phyloP scores from a whole-genome alignment of 2,329 filamentous ascomycete species.

The Colletotrichum higginsianum region DNA sequence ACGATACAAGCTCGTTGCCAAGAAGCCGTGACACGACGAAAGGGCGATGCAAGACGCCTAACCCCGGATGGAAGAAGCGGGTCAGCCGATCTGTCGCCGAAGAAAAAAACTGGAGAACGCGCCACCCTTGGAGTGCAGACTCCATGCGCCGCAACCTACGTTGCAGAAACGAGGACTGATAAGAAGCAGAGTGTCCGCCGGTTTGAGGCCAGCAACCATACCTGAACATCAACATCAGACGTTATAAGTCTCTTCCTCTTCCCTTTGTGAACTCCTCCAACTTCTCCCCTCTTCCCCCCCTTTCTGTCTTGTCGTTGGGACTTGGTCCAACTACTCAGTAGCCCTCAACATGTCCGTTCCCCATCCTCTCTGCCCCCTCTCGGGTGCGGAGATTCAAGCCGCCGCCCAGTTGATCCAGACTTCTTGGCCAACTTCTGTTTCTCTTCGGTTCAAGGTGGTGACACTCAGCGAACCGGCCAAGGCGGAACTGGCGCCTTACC shows the following conservation, averaged over 20 bases:
- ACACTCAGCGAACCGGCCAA: slow-evolving; percentile 73
- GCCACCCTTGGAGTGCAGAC: slow-evolving; percentile 27
- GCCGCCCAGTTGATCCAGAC: slow-evolving; percentile 64
- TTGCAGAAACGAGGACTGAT: slow-evolving; percentile 20
- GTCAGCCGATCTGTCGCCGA: slow-evolving; percentile 5
- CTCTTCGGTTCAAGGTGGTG: slow-evolving; percentile 74
- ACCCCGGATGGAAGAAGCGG: slow-evolving; percentile 28
- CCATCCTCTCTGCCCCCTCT: slow-evolving; percentile 74
- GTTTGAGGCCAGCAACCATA: slow-evolving; percentile 36
- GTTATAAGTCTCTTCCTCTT: slow-evolving; percentile 7
- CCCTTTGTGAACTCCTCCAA: neutral
- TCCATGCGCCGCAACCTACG: slow-evolving; percentile 26
- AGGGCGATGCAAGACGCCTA: slow-evolving; percentile 26
- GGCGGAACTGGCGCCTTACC: slow-evolving; percentile 63
- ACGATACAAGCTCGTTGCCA: neutral
- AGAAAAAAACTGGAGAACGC: slow-evolving; percentile 9
- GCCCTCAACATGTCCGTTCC: slow-evolving; percentile 22
- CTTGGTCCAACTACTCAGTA: neutral
- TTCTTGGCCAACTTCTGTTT: slow-evolving; percentile 68
- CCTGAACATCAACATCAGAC: neutral
- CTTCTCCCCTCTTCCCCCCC: neutral
- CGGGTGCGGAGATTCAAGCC: slow-evolving; percentile 68
- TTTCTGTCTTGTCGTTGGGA: neutral
- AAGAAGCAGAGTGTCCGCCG: slow-evolving; percentile 4
- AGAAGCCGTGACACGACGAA: neutral